Evolutionary conservation across 345 rosid genomes (phyloP).

Genomic region (Citrus reticulata): DNA sequence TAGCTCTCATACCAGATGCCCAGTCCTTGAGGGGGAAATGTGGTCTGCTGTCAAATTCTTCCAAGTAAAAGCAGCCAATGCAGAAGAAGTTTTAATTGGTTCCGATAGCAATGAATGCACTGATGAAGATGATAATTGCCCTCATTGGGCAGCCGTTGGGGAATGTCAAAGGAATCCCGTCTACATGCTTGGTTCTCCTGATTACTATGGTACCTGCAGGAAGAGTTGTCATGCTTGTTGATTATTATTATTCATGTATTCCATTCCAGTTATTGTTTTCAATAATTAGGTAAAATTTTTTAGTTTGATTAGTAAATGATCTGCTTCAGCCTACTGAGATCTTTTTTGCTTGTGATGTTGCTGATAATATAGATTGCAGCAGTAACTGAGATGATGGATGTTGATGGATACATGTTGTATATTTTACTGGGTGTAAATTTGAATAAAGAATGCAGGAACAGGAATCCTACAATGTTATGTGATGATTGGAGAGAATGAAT

Average conservation of each 20-base stretch:
- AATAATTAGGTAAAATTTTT: conserved; percentile 5
- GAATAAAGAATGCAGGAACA: too few relatives aligned
- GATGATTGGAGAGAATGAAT: too few relatives aligned
- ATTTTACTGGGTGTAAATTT: too few relatives aligned
- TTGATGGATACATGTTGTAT: too few relatives aligned
- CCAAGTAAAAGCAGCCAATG: conserved; percentile 31
- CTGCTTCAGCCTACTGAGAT: not conserved
- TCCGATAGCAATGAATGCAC: conserved; percentile 45
- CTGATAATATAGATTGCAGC: not conserved
- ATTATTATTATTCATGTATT: not conserved
- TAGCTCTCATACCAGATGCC: conserved; percentile 76
- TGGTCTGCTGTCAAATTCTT: conserved; percentile 68
- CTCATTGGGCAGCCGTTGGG: conserved; percentile 70
- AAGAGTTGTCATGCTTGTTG: conserved; percentile 79
- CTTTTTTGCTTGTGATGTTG: not conserved
- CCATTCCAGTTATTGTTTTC: conserved; percentile 1
- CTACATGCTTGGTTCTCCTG: conserved; percentile 86
- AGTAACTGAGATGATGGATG: not conserved
- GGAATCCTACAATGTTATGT: too few relatives aligned
- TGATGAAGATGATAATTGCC: conserved; percentile 74
- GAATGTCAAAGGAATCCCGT: conserved; percentile 86
- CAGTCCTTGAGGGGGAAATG: conserved; percentile 67
- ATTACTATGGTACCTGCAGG: conserved; percentile 86
- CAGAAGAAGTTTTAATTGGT: conserved; percentile 10
- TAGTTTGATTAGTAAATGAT: not conserved